Evolutionary conservation across 805 yeast species (phyloP).

Genomic region (Ogataea zsoltii): DNA sequence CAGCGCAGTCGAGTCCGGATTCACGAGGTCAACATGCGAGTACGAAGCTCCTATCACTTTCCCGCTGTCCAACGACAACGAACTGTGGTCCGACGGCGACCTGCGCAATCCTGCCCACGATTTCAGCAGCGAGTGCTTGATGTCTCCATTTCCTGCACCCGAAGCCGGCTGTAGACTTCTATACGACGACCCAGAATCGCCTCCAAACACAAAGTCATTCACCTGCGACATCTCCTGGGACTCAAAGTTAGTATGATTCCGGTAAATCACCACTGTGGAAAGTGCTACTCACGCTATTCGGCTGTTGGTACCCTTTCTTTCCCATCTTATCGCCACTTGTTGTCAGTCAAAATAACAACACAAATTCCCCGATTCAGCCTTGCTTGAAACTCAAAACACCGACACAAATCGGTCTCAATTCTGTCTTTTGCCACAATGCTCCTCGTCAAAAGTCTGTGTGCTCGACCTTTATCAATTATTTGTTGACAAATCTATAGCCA

Average conservation of each 20-base stretch:
- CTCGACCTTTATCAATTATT: slow-evolving; percentile 1
- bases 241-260: slow-evolving; percentile 1
- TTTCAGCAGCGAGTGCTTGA: slow-evolving; percentile 27
- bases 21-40: slow-evolving; percentile 50
- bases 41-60: slow-evolving; percentile 56
- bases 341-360: not conserved
- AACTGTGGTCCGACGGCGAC: slow-evolving; percentile 15
- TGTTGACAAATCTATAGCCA: no score
- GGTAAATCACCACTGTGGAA: not conserved
- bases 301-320: slow-evolving; percentile 36
- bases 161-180: slow-evolving; percentile 18
- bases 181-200: slow-evolving; percentile 18
- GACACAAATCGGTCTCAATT: not conserved
- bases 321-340: slow-evolving; percentile 21
- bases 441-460: no score
- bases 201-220: slow-evolving; percentile 31
- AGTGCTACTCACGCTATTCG: slow-evolving; percentile 28
- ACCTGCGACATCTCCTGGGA: slow-evolving; percentile 31
- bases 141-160: not conserved
- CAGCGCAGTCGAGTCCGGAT: slow-evolving; percentile 10
- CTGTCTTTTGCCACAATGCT: no score
- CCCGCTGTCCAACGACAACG: slow-evolving; percentile 12
- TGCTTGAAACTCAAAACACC: not conserved
- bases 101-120: slow-evolving; percentile 24
- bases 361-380: slow-evolving; percentile 4